phyloP scores from a whole-genome alignment of 2,329 filamentous ascomycete species.

The Coniochaeta pulveracea region DNA sequence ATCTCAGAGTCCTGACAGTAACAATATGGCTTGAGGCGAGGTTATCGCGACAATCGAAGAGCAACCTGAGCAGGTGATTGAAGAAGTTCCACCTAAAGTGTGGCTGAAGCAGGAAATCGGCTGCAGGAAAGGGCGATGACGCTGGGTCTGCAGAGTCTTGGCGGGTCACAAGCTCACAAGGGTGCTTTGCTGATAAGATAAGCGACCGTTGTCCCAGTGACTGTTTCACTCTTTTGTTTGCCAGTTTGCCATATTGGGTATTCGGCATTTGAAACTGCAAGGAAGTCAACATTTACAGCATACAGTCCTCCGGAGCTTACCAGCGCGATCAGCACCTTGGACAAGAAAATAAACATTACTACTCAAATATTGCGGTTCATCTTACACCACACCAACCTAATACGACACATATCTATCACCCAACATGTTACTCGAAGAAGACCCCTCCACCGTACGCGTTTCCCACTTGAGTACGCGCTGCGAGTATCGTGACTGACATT shows the following conservation, averaged over 20 bases:
- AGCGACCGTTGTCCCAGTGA: constrained; percentile 13
- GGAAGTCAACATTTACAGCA: too few species aligned
- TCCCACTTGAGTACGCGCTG: constrained; percentile 2
- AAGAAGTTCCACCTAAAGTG: constrained; percentile 1
- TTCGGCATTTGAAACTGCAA: too few species aligned
- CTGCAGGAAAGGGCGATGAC: constrained; percentile 10
- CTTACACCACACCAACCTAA: too few species aligned
- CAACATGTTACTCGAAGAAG: constrained; percentile 89
- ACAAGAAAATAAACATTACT: too few species aligned
- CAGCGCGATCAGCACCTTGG: too few species aligned
- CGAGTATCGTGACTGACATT: neutral
- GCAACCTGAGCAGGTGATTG: constrained; percentile 1
- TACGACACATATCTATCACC: too few species aligned
- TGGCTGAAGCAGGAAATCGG: constrained; percentile 11
- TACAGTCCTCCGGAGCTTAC: too few species aligned
- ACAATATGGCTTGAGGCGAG: too few species aligned
- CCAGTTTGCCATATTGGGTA: neutral
- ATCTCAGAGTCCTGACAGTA: too few species aligned
- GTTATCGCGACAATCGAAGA: neutral
- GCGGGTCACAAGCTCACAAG: constrained; percentile 2
- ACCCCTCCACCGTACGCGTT: constrained; percentile 64
- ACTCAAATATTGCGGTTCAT: constrained; percentile 5
- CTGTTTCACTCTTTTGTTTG: constrained; percentile 7
- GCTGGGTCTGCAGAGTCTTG: constrained; percentile 6
- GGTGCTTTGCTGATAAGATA: constrained; percentile 15